Evolutionary conservation across 192 early-diverging fungal genomes (phyloP), one percentile per base, ranked within the genome.

Genomic region (Coemansia sp.): DNA sequence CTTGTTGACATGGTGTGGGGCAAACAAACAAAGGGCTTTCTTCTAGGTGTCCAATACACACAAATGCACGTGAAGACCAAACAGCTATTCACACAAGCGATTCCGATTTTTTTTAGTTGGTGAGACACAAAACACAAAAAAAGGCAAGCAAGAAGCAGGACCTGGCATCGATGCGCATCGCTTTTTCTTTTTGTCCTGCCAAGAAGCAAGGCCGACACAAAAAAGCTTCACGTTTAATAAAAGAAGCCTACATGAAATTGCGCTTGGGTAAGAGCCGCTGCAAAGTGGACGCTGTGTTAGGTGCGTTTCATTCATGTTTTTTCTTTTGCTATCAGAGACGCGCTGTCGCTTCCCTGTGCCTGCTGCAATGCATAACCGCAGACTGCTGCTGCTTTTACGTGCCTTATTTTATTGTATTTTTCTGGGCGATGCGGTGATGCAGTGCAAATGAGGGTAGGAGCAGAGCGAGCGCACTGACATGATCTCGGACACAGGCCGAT

Each of bases 331-430:
- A 42, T 5, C 39, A 42, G 39, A 18, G 14, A 42, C 39, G 39
- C 39, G 1, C 39, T 42, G 39, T 18, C 16, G 6, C 39, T 42
- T 16, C 14, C 39, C 16, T n/a, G 39, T 52, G 50, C 50, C 22
- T 52, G 50, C 50, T 52, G 50, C 50, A 16, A 52, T 52, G 50
- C 50, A 52, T 42, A 42, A 42, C 39, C 39, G 39, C 39, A 42
- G 39, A 42, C 39, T 6, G 16, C 39, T 42, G 39, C 30, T 32
- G 30, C 8, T 8, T 32, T 32, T 32, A 32, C 13, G 39, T 18
- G 3, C 39, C 13, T 42, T 42, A 16, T 42, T 42, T 42, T 42
- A 13, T 42, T 4, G 3, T 42, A 13, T 42, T 42, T 6, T 42
- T 42, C 16, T 42, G 39, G 16, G 14, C 14, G 16, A 10, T 18